phyloP scores from a whole-genome alignment of 345 rosid species.

The Corchorus capsularis region DNA sequence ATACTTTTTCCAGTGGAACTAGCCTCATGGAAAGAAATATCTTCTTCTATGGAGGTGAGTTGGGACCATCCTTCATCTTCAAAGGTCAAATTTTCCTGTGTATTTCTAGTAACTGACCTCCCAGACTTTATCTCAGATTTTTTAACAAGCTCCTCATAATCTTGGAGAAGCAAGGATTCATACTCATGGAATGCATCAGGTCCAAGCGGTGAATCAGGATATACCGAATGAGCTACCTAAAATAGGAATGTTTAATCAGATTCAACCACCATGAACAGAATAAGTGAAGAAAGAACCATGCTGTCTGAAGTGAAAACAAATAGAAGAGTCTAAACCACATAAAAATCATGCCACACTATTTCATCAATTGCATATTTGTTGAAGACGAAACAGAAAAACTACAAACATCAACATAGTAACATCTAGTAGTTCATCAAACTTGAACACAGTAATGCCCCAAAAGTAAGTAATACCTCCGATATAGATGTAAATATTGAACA shows the following conservation, averaged over 20 bases:
- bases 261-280: constrained; percentile 11
- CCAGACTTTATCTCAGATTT: constrained; percentile 39
- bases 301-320: neutral
- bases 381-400: constrained; percentile 11
- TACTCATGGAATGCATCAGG: constrained; percentile 91
- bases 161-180: constrained; percentile 88
- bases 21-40: constrained; percentile 41
- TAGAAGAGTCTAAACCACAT: neutral
- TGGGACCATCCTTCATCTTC: constrained; percentile 69
- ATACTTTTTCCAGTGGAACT: constrained; percentile 37
- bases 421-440: constrained; percentile 16
- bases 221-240: constrained; percentile 81
- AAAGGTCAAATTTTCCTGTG: constrained; percentile 28
- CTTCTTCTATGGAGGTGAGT: constrained; percentile 55
- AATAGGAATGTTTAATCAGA: constrained; percentile 23
- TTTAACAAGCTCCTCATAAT: constrained; percentile 79
- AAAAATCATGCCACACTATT: constrained; percentile 15
- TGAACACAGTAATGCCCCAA: constrained; percentile 11
- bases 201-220: constrained; percentile 89
- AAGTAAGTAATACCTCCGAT: constrained; percentile 68
- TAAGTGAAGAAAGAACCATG: constrained; percentile 4
- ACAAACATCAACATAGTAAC: constrained; percentile 2
- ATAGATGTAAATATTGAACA: constrained; percentile 78
- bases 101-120: constrained; percentile 29
- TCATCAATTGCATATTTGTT: constrained; percentile 10